Evolutionary conservation across 768 basidiomycete genomes (phyloP).

Genomic region (Lentinula sp.): DNA sequence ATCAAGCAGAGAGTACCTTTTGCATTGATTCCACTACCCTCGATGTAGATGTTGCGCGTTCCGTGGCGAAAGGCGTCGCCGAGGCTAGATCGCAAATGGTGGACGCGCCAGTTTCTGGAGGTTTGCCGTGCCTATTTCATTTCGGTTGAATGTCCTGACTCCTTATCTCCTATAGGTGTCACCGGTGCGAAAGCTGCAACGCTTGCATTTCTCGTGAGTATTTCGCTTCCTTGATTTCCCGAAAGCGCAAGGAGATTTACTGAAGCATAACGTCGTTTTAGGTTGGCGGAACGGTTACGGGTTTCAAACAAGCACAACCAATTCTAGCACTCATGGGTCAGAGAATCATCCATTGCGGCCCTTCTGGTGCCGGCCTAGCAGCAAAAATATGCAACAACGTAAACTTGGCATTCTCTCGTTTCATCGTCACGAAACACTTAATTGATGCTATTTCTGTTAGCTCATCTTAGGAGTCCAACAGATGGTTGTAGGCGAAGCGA

Average conservation of each 20-base stretch:
- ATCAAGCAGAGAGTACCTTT: slow-evolving; percentile 38
- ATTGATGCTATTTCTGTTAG: slow-evolving; percentile 20
- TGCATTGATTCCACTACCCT: slow-evolving; percentile 91
- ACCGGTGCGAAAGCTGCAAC: slow-evolving; percentile 84
- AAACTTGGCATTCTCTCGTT: slow-evolving; percentile 16
- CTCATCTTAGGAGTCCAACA: slow-evolving; percentile 73
- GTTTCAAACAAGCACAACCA: slow-evolving; percentile 53
- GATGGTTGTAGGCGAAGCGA: slow-evolving; percentile 82
- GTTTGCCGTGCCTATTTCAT: slow-evolving; percentile 27
- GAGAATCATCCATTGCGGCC: slow-evolving; percentile 78
- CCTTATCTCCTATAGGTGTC: slow-evolving; percentile 44
- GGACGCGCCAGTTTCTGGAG: slow-evolving; percentile 93
- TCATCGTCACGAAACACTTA: background rate
- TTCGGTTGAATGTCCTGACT: slow-evolving; percentile 3
- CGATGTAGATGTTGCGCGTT: slow-evolving; percentile 68
- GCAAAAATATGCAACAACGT: slow-evolving; percentile 93
- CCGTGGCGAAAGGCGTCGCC: slow-evolving; percentile 51
- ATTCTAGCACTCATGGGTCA: slow-evolving; percentile 71
- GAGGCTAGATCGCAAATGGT: slow-evolving; percentile 66
- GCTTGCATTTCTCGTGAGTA: slow-evolving; percentile 76
- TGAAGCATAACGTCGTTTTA: background rate
- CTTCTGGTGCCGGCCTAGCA: slow-evolving; percentile 73
- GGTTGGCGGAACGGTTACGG: slow-evolving; percentile 55
- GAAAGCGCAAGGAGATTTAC: background rate
- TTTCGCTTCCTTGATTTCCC: background rate